Conservation (phyloP, 2,329 filamentous ascomycete genomes). For the Fusarium sp. region DNA sequence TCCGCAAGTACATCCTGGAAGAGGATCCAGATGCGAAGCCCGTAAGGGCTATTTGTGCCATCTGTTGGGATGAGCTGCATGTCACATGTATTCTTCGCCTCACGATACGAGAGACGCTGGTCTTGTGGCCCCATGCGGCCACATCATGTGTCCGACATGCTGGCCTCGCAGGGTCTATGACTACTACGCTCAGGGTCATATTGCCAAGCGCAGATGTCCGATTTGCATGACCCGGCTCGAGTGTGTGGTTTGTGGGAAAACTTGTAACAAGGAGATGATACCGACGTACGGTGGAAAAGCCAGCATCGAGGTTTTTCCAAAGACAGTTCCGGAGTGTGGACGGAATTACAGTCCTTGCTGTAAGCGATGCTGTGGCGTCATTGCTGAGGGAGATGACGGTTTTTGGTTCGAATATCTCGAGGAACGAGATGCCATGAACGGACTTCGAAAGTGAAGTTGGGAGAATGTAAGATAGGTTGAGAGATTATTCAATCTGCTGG, state of each 20-base stretch:
- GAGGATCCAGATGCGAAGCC: neutral
- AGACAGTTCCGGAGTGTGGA: neutral
- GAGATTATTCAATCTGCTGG: neutral
- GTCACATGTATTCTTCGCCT: neutral
- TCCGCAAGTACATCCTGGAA: conserved; percentile 1
- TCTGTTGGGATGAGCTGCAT: neutral
- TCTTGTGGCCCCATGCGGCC: conserved; percentile 10
- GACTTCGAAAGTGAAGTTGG: neutral
- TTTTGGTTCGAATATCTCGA: neutral
- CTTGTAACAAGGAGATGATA: neutral
- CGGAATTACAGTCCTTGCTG: neutral
- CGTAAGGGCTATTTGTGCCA: conserved; percentile 1
- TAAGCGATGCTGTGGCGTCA: neutral
- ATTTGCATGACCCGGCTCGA: neutral
- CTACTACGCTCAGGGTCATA: neutral
- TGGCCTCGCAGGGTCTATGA: conserved; percentile 5
- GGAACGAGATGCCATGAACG: neutral
- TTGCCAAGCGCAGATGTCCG: neutral
- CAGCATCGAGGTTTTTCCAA: neutral
- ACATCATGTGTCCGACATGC: conserved; percentile 11
- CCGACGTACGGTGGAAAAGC: neutral
- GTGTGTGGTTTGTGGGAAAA: neutral
- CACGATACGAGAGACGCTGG: neutral
- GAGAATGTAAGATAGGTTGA: neutral
- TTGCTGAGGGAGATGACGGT: accelerated